Conservation (phyloP, 192 early-diverging fungal genomes). For the Dispira parvispora region DNA sequence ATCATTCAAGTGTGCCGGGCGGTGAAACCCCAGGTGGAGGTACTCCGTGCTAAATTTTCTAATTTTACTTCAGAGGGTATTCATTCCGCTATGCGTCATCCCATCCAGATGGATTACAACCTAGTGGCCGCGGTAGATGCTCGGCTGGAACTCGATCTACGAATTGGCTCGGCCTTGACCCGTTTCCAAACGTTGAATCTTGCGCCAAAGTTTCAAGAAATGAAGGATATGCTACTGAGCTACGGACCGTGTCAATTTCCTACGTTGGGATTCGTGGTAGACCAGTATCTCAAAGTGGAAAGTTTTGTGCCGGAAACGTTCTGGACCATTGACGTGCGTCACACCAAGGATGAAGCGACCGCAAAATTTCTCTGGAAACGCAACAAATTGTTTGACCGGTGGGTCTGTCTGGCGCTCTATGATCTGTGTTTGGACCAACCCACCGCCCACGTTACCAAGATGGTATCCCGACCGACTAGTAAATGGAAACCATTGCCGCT, state of each 20-base stretch:
- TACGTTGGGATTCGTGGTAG: constrained; percentile 89
- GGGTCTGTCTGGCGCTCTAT: constrained; percentile 48
- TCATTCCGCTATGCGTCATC: constrained; percentile 53
- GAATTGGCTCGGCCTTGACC: constrained; percentile 83
- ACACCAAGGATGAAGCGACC: constrained; percentile 26
- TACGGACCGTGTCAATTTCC: constrained; percentile 96
- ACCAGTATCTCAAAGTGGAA: constrained; percentile 54
- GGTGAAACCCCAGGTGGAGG: constrained; percentile 43
- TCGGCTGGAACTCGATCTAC: constrained; percentile 73
- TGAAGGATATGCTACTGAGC: constrained; percentile 50
- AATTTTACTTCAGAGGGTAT: constrained; percentile 67
- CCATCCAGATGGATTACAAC: constrained; percentile 51
- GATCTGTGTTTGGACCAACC: constrained; percentile 48
- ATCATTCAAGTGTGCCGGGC: constrained; percentile 44
- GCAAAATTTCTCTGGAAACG: constrained; percentile 65
- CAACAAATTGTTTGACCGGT: constrained; percentile 56
- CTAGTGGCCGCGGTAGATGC: constrained; percentile 69
- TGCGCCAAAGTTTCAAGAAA: constrained; percentile 29
- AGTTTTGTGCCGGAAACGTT: constrained; percentile 78
- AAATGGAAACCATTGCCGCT: constrained; percentile 88
- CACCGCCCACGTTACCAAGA: constrained; percentile 36
- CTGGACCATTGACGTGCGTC: constrained; percentile 66
- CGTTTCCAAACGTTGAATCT: constrained; percentile 75
- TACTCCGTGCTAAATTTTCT: constrained; percentile 80
- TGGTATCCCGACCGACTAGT: constrained; percentile 42